Evolutionary conservation across 441 rosid species (phyloP), one percentile per base, ranked within the genome.

Genomic region (Francoa sonchifolia): DNA sequence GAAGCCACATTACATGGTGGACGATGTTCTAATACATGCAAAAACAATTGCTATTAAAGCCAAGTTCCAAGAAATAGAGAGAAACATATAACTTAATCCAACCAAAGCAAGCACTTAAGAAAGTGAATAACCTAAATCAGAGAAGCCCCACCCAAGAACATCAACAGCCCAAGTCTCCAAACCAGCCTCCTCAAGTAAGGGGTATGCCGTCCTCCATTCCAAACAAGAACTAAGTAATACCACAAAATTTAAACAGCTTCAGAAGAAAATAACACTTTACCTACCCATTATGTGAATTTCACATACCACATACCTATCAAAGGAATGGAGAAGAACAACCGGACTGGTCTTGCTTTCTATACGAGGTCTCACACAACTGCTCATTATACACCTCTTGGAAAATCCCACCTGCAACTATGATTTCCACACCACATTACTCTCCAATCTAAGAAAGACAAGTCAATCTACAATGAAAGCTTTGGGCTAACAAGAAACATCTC

Each of bases 101-200:
- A 19, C 30, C 3, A 8, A 12, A 31, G 15, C 25, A 7, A 31
- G 18, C n/a, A 43, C 47, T 29, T 42, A 30, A 48, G 42, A n/a
- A 49, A 34, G 35, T 30, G 42, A 8, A 27, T 63, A 27, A 81
- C 97, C 92, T 74, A 90, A 71, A 69, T 82, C 80, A 49, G 90
- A 82, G 74, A 82, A 90, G 11, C 98, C 98, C 96, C 96, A 90
- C 41, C 93, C 95, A 50, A 90, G 93, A 54, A 85, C 63, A 55
- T 90, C 95, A 50, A 85, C 47, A 41, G 90, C 93, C 93, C 98
- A 90, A 34, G 86, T 58, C 65, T 82, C 95, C 26, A 82, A 43
- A 47, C 93, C 98, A 17, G 81, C 82, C 41, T 82, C 88, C 63
- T 86, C 98, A 0, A 90, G 87, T 49, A 80, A 54, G 17, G 90